A percentile compares a stretch with the other conserved stretches of the same genome.
Conservation (phyloP, 495 filamentous ascomycete genomes). For the Annulohypoxylon stygium region DNA sequence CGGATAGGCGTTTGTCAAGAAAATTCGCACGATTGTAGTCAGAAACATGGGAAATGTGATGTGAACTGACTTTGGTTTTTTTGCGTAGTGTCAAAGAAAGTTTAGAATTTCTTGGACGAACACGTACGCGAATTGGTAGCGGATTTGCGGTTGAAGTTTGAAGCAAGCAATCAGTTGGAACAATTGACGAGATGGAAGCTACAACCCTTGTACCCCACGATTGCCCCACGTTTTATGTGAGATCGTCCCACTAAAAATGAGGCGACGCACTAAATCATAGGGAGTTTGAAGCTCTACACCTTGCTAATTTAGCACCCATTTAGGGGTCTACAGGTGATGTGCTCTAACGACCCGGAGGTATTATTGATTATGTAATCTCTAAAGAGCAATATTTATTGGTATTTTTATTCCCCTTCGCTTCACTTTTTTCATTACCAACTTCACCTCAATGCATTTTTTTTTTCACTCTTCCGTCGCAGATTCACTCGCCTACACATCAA, state of each 20-base stretch:
- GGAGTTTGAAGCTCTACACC: constrained; percentile 46
- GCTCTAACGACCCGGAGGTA: too few relatives aligned
- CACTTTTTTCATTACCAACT: neutral
- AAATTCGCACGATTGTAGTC: neutral
- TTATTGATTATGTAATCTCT: neutral
- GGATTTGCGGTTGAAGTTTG: neutral
- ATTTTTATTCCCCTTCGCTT: neutral
- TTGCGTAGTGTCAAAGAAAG: neutral
- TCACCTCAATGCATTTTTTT: neutral
- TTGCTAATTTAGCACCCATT: constrained; percentile 56
- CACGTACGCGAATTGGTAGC: neutral
- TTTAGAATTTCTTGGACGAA: neutral
- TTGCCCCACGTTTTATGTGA: neutral
- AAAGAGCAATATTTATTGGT: neutral
- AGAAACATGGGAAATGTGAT: neutral
- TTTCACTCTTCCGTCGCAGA: neutral
- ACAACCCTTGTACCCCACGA: neutral
- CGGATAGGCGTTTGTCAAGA: neutral
- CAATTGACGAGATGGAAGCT: neutral
- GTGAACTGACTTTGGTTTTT: neutral
- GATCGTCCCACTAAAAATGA: constrained; percentile 63
- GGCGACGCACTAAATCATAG: constrained; percentile 66
- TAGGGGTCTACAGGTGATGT: too few relatives aligned
- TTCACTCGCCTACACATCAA: neutral
- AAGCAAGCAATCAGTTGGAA: neutral